These are phyloP conservation scores for Fusarium citri DNA, from an alignment of 2,329 filamentous ascomycete species.

Conservation along the genomic window DNA sequence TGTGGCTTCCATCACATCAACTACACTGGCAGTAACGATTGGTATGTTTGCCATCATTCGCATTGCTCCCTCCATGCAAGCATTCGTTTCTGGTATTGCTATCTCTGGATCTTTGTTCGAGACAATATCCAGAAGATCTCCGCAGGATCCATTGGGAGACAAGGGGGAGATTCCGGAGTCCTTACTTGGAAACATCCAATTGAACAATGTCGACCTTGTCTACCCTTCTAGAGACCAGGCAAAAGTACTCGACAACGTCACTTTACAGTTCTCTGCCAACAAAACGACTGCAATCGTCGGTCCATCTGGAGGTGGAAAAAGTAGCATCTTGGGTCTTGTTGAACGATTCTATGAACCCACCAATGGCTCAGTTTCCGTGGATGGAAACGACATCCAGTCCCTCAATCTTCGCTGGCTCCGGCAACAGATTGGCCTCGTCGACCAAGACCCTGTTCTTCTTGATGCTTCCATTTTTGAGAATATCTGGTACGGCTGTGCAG, in stretches of 20 bases:
- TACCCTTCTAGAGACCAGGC: slow-evolving; percentile 63
- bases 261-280: slow-evolving; percentile 53
- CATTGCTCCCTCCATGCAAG: not conserved
- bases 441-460: slow-evolving; percentile 62
- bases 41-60: slow-evolving; percentile 66
- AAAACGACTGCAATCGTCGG: slow-evolving; percentile 66
- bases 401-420: slow-evolving; percentile 60
- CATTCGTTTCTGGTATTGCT: not conserved
- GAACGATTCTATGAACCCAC: slow-evolving; percentile 66
- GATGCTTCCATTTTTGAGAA: slow-evolving; percentile 58
- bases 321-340: slow-evolving; percentile 60
- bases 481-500: slow-evolving; percentile 22
- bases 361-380: slow-evolving; percentile 51
- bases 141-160: slow-evolving; percentile 49
- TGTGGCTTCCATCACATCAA: not conserved
- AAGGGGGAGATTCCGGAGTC: slow-evolving; percentile 44
- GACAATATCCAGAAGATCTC: slow-evolving; percentile 20
- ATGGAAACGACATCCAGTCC: slow-evolving; percentile 50
- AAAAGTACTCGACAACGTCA: slow-evolving; percentile 52
- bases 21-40: not conserved
- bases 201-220: slow-evolving; percentile 58
- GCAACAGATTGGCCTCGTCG: slow-evolving; percentile 59
- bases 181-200: slow-evolving; percentile 53
- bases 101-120: not conserved
- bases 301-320: slow-evolving; percentile 64